Percentiles rank a stretch among this genome's conserved stretches.
Evolutionary conservation across 176 grass and related monocot genomes (phyloP).

Genomic region (Microstegium vimineum): DNA sequence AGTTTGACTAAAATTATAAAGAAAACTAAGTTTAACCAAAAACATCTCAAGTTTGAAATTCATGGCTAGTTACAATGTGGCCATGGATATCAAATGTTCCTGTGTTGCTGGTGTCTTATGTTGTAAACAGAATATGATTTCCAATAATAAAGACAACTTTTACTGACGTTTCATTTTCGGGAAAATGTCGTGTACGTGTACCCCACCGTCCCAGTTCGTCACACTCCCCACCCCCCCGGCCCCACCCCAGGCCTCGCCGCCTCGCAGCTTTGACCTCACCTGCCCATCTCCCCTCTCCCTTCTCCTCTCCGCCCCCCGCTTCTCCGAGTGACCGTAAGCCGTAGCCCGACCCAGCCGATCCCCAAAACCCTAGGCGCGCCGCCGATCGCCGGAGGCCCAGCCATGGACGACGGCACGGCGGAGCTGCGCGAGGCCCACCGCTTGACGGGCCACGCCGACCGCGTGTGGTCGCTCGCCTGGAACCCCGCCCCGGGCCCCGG

Average conservation of each 20-base stretch:
- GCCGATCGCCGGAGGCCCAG: neutral
- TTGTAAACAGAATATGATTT: too few relatives aligned
- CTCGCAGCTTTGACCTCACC: neutral
- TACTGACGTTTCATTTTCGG: too few relatives aligned
- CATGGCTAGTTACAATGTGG: too few relatives aligned
- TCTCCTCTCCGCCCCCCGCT: neutral
- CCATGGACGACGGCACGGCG: slow-evolving; percentile 11
- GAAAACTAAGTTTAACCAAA: too few relatives aligned
- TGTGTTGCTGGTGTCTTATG: too few relatives aligned
- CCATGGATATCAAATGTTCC: too few relatives aligned
- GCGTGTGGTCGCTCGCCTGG: slow-evolving; percentile 87
- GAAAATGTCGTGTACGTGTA: too few relatives aligned
- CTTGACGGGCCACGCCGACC: slow-evolving; percentile 77
- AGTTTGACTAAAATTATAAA: too few relatives aligned
- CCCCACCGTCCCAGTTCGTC: too few relatives aligned
- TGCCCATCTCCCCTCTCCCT: neutral
- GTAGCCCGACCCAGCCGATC: neutral
- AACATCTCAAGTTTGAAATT: too few relatives aligned
- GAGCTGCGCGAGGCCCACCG: slow-evolving; percentile 68
- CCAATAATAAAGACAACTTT: too few relatives aligned
- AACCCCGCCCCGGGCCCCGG: slow-evolving; percentile 45
- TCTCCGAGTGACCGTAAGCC: neutral
- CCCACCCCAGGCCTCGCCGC: neutral
- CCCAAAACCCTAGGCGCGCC: slow-evolving; percentile 9
- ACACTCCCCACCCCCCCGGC: too few relatives aligned